Conservation (phyloP, 805 yeast genomes). For the Ogataea minuta region DNA sequence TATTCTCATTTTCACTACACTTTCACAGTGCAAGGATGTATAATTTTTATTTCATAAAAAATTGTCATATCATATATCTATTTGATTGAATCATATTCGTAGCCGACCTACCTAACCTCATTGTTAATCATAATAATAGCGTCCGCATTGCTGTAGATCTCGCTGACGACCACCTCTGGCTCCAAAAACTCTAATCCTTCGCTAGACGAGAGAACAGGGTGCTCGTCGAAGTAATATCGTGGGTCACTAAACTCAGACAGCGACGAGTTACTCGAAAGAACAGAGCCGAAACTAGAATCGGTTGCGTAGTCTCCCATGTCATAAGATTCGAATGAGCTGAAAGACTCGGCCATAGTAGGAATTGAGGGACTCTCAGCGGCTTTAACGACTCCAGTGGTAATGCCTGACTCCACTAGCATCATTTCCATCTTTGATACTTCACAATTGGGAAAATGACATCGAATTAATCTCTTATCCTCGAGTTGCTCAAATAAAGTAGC, state of each 20-base stretch:
- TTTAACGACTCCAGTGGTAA: conserved; percentile 52
- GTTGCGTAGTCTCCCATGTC: neutral
- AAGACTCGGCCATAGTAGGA: neutral
- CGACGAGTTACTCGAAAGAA: conserved; percentile 17
- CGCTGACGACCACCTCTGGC: conserved; percentile 7
- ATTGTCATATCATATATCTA: neutral
- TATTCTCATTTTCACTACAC: conserved; percentile 5
- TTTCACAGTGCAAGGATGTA: conserved; percentile 5
- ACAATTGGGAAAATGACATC: conserved; percentile 68
- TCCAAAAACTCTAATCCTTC: conserved; percentile 16
- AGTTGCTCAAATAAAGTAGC: conserved; percentile 51
- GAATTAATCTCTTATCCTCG: conserved; percentile 37
- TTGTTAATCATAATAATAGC: conserved; percentile 9
- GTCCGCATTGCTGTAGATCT: conserved; percentile 11
- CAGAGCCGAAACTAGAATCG: conserved; percentile 7
- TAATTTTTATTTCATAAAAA: neutral
- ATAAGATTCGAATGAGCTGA: neutral
- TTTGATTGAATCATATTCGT: neutral
- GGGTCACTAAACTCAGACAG: conserved; percentile 8
- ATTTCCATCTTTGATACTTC: conserved; percentile 56
- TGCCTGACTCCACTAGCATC: conserved; percentile 57
- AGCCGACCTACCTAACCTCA: conserved; percentile 6
- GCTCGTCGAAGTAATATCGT: conserved; percentile 13
- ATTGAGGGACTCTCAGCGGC: conserved; percentile 1
- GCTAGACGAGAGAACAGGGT: conserved; percentile 18